Percentiles rank a stretch among this genome's conserved stretches.
These are phyloP conservation scores for Eucalyptus pauciflora DNA, from an alignment of 345 rosid genomes.

Conservation along the genomic window DNA sequence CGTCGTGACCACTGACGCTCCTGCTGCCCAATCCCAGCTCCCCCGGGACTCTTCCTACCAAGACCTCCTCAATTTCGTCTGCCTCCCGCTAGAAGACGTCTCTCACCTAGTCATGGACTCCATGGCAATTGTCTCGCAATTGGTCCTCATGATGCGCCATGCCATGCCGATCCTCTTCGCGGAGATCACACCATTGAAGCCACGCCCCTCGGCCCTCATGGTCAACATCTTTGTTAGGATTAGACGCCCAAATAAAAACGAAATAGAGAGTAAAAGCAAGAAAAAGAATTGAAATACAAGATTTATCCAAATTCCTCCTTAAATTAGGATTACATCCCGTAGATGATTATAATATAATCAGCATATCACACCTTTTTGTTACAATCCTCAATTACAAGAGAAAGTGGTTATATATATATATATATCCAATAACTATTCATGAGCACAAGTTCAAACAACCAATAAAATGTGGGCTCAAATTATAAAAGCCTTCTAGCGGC, in stretches of 20 bases:
- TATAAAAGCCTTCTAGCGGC: too few relatives aligned
- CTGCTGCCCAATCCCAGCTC: not conserved
- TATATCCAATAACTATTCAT: too few relatives aligned
- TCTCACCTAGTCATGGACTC: not conserved
- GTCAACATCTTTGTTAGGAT: constrained; percentile 16
- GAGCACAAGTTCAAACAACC: too few relatives aligned
- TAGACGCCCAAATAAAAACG: too few relatives aligned
- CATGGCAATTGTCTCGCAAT: not conserved
- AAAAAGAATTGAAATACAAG: accelerated
- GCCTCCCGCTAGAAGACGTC: constrained; percentile 8
- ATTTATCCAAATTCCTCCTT: too few relatives aligned
- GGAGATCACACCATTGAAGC: not conserved
- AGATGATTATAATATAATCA: too few relatives aligned
- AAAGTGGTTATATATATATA: too few relatives aligned
- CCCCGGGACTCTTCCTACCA: not conserved
- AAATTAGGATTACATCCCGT: too few relatives aligned
- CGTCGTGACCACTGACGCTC: not conserved
- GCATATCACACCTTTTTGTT: too few relatives aligned
- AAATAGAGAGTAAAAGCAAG: too few relatives aligned
- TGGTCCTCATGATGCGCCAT: not conserved
- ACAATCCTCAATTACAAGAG: too few relatives aligned
- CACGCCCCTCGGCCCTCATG: constrained; percentile 14
- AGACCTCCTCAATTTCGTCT: not conserved
- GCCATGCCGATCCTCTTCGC: not conserved
- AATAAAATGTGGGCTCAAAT: too few relatives aligned